Percentiles rank a stretch among this genome's conserved stretches.
Evolutionary conservation across 2,329 filamentous ascomycete species (phyloP).

Genomic region (Clarireedia hainanense): DNA sequence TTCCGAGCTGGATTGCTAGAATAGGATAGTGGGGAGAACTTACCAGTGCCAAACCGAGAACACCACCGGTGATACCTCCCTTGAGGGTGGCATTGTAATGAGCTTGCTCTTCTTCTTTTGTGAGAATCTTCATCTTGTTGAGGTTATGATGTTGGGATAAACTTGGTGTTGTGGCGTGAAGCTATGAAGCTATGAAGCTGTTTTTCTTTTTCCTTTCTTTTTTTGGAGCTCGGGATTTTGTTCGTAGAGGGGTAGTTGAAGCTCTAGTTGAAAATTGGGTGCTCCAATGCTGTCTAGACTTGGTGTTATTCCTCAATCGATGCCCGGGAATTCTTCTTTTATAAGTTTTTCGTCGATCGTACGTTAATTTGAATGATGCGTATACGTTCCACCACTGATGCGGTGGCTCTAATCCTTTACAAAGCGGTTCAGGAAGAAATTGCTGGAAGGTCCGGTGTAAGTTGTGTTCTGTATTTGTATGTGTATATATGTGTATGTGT

Average conservation of each 20-base stretch:
- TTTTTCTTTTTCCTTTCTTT: background rate
- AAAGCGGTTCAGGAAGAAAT: too few relatives aligned
- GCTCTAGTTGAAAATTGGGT: too few relatives aligned
- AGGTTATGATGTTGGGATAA: background rate
- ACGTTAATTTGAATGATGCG: too few relatives aligned
- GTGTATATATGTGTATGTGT: too few relatives aligned
- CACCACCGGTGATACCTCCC: constrained; percentile 69
- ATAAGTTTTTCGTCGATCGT: too few relatives aligned
- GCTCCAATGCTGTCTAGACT: too few relatives aligned
- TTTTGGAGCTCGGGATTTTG: background rate
- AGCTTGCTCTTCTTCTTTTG: constrained; percentile 80
- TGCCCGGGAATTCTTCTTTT: too few relatives aligned
- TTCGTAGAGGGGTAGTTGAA: background rate
- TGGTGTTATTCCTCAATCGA: too few relatives aligned
- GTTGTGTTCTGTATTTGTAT: too few relatives aligned
- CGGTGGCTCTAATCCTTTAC: too few relatives aligned
- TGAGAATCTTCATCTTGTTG: constrained; percentile 79
- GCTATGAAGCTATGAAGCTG: background rate
- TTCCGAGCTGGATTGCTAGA: background rate
- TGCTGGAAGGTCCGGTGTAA: too few relatives aligned
- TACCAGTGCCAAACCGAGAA: constrained; percentile 60
- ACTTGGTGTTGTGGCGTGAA: background rate
- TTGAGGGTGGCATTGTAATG: constrained; percentile 78
- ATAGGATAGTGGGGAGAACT: constrained; percentile 33
- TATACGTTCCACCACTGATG: too few relatives aligned